Evolutionary conservation across 2,329 filamentous ascomycete species (phyloP).

Genomic region (Aspergillus bombycis): DNA sequence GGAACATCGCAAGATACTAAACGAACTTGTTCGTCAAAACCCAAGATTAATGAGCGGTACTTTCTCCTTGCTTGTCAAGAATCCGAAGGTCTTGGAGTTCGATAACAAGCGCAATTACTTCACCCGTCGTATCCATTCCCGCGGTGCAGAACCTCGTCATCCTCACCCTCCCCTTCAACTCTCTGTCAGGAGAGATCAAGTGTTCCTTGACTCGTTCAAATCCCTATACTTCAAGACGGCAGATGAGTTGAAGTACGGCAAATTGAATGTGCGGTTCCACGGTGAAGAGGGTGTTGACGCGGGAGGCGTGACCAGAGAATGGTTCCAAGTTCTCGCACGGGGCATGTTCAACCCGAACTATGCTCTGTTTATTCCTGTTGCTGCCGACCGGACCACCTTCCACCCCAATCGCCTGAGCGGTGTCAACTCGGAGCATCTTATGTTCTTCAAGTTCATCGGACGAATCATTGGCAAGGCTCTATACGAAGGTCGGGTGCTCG

Average conservation of each 20-base stretch:
- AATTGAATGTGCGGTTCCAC: slow-evolving; percentile 95
- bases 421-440: slow-evolving; percentile 91
- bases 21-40: slow-evolving; percentile 94
- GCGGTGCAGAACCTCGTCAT: slow-evolving; percentile 70
- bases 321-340: slow-evolving; percentile 96
- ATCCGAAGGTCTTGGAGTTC: slow-evolving; percentile 97
- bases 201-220: slow-evolving; percentile 98
- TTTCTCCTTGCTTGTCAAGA: slow-evolving; percentile 93
- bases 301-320: slow-evolving; percentile 94
- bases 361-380: slow-evolving; percentile 92
- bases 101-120: slow-evolving; percentile 99
- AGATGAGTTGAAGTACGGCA: slow-evolving; percentile 98
- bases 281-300: slow-evolving; percentile 98
- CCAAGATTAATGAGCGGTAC: slow-evolving; percentile 98
- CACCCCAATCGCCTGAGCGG: slow-evolving; percentile 93
- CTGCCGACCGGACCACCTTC: slow-evolving; percentile 96
- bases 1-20: slow-evolving; percentile 94
- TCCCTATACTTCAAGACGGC: slow-evolving; percentile 96
- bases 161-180: slow-evolving; percentile 80
- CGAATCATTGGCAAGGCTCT: slow-evolving; percentile 97
- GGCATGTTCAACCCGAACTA: slow-evolving; percentile 99
- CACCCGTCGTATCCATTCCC: slow-evolving; percentile 84
- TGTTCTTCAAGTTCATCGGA: slow-evolving; percentile 99
- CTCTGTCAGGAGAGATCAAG: slow-evolving; percentile 86
- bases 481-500: slow-evolving; percentile 91